Conservation (phyloP, 1,284 basidiomycete species). For the Xerocomus subilludens region DNA sequence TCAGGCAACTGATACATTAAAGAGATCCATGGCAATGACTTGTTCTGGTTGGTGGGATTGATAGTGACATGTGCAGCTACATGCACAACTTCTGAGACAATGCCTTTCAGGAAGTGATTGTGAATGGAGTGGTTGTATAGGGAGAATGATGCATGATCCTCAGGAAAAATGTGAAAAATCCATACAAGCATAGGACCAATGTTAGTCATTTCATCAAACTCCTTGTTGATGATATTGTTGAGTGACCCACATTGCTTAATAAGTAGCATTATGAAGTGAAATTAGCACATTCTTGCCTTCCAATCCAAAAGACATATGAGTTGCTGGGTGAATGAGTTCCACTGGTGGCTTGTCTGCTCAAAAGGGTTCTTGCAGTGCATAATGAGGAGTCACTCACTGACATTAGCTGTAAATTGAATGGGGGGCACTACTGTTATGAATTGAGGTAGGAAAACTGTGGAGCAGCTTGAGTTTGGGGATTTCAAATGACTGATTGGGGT, state of each 20-base stretch:
- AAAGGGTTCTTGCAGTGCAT: conserved; percentile 26
- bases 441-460: neutral
- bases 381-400: conserved; percentile 15
- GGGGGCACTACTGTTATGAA: neutral
- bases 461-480: conserved; percentile 23
- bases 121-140: neutral
- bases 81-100: conserved; percentile 12
- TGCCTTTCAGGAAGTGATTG: conserved; percentile 31
- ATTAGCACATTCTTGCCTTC: conserved; percentile 17
- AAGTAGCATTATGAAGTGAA: conserved; percentile 18
- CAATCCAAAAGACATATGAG: conserved; percentile 12
- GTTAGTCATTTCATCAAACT: conserved; percentile 15
- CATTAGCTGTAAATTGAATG: conserved; percentile 21
- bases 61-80: conserved; percentile 21
- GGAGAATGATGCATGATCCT: conserved; percentile 10
- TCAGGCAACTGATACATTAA: too few relatives aligned
- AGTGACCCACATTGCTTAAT: neutral
- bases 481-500: conserved; percentile 5
- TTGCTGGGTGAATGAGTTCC: conserved; percentile 3
- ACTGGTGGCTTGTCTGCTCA: conserved; percentile 6
- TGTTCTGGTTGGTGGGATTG: neutral
- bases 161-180: conserved; percentile 12
- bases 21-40: too few relatives aligned
- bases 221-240: conserved; percentile 12
- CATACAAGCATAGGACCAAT: conserved; percentile 17